A percentile compares a stretch with the other conserved stretches of the same genome.
Conservation (phyloP, 129 eudicot genomes). For the Helianthus annuus region HanXRQr2.0-SUNRISE NC_035446.2:134163739-134164238, state of each 20-base stretch:
- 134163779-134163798: conserved; percentile 82
- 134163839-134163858: background rate
- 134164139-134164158: background rate
- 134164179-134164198: background rate
- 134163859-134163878: background rate
- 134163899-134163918: background rate
- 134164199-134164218: conserved; percentile 98
- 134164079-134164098: conserved; percentile 95
- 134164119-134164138: conserved; percentile 17
- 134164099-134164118: conserved; percentile 97
- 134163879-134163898: too few relatives aligned
- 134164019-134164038: conserved; percentile 82
- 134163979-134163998: conserved; percentile 96
- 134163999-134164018: conserved; percentile 68
- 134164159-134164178: background rate
- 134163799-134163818: conserved; percentile 51
- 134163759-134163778: conserved; percentile 87
- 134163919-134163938: conserved; percentile 75
- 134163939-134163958: conserved; percentile 92
- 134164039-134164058: conserved; percentile 87
- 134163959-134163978: conserved; percentile 86
- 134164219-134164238: conserved; percentile 96
- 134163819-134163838: background rate
- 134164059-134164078: conserved; percentile 97
- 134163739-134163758: conserved; percentile 98